Conservation (phyloP, 2,329 filamentous ascomycete genomes). For the Fonsecaea nubica region DNA sequence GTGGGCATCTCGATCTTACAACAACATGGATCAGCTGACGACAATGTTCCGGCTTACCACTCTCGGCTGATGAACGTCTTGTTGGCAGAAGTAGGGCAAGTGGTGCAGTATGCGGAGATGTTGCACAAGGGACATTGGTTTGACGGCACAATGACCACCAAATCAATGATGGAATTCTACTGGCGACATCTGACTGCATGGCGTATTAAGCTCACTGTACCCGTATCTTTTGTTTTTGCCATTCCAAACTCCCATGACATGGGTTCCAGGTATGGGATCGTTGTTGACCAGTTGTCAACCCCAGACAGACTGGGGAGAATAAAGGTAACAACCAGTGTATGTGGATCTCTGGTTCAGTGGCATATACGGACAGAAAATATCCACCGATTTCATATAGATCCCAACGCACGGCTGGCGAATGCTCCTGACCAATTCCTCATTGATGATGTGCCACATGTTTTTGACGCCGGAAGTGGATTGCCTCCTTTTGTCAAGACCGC, state of each 20-base stretch:
- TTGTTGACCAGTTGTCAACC: constrained; percentile 57
- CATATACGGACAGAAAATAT: constrained; percentile 53
- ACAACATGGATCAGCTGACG: constrained; percentile 63
- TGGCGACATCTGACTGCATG: constrained; percentile 43
- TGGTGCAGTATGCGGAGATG: constrained; percentile 59
- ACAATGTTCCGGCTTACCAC: constrained; percentile 66
- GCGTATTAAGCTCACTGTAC: constrained; percentile 30
- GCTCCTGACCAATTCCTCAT: constrained; percentile 28
- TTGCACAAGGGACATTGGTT: constrained; percentile 60
- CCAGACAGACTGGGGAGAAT: constrained; percentile 61
- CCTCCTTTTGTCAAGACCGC: constrained; percentile 42
- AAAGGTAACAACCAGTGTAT: constrained; percentile 43
- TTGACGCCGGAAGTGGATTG: constrained; percentile 30
- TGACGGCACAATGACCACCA: constrained; percentile 62
- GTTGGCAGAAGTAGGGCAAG: constrained; percentile 51
- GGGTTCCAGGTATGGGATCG: constrained; percentile 59
- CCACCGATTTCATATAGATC: constrained; percentile 47
- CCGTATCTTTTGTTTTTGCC: constrained; percentile 54
- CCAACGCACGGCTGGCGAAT: constrained; percentile 12
- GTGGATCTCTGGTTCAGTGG: constrained; percentile 43
- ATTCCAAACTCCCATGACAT: constrained; percentile 61
- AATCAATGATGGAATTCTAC: constrained; percentile 58
- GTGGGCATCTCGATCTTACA: constrained; percentile 61
- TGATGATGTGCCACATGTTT: constrained; percentile 29
- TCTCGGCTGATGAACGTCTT: constrained; percentile 61